phyloP scores from a whole-genome alignment of 768 basidiomycete genomes.

The Boletellus ananiceps region DNA sequence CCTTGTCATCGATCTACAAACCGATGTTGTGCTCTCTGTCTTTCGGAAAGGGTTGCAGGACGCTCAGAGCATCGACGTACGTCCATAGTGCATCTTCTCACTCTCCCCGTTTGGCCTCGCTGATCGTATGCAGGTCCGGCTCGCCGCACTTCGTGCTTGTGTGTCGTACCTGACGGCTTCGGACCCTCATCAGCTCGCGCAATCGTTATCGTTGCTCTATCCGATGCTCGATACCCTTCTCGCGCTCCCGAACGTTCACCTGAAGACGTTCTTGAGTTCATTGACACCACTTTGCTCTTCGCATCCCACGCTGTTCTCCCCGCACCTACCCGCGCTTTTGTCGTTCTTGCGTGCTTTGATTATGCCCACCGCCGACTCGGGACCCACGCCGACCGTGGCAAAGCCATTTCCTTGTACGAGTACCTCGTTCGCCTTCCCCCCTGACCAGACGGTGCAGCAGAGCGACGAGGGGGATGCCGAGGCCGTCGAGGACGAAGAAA shows the following conservation, averaged over 20 bases:
- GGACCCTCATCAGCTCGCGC: slow-evolving; percentile 57
- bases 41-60: slow-evolving; percentile 69
- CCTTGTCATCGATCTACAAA: slow-evolving; percentile 71
- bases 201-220: slow-evolving; percentile 55
- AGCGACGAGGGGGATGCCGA: slow-evolving; percentile 33
- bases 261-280: slow-evolving; percentile 62
- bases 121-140: slow-evolving; percentile 50
- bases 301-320: slow-evolving; percentile 66
- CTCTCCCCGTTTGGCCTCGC: neutral
- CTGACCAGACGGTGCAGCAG: slow-evolving; percentile 28
- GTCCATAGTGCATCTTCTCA: slow-evolving; percentile 20
- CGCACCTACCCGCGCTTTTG: slow-evolving; percentile 64
- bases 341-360: slow-evolving; percentile 68
- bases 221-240: slow-evolving; percentile 76
- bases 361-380: slow-evolving; percentile 55
- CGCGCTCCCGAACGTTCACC: slow-evolving; percentile 45
- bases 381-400: slow-evolving; percentile 51
- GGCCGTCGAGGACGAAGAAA: slow-evolving; percentile 54
- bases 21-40: slow-evolving; percentile 61
- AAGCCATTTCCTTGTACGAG: slow-evolving; percentile 37
- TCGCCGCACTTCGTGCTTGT: slow-evolving; percentile 65
- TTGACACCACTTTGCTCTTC: slow-evolving; percentile 68
- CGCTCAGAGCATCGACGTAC: slow-evolving; percentile 55
- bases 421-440: slow-evolving; percentile 39
- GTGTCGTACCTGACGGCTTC: slow-evolving; percentile 64